Evolutionary conservation across 2,329 filamentous ascomycete species (phyloP).

Genomic region (Aspergillus costaricaensis): DNA sequence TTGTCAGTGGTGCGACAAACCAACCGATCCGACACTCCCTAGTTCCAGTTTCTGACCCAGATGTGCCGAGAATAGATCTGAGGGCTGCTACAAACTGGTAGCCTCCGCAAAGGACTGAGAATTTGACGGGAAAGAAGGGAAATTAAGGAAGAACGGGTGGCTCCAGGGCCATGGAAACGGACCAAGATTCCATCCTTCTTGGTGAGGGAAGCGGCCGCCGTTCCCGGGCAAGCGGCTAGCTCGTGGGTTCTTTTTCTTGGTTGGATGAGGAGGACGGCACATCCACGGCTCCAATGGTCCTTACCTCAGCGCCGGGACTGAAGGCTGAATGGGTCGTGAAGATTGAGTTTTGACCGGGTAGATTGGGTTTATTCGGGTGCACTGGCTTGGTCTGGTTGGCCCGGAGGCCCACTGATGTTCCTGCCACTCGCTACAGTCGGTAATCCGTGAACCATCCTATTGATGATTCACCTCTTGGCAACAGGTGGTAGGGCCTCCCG

Average conservation of each 20-base stretch:
- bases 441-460: neutral
- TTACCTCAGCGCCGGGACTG: slow-evolving; percentile 12
- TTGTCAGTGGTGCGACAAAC: slow-evolving; percentile 3
- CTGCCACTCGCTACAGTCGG: slow-evolving; percentile 4
- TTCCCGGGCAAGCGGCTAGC: neutral
- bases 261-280: neutral
- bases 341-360: slow-evolving; percentile 13
- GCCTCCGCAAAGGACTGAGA: neutral
- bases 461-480: neutral
- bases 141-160: slow-evolving; percentile 3
- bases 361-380: slow-evolving; percentile 9
- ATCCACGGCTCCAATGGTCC: neutral
- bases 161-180: neutral
- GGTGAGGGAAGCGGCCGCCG: neutral
- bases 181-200: neutral
- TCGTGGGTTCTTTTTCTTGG: neutral
- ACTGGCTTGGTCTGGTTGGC: slow-evolving; percentile 3
- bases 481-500: neutral
- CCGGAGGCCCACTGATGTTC: slow-evolving; percentile 4
- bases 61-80: neutral
- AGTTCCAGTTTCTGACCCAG: neutral
- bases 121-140: neutral
- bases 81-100: neutral
- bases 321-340: slow-evolving; percentile 7
- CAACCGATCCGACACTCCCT: neutral